Evolutionary conservation across 1,139 yeast species (phyloP).

Genomic region (Debaryomycetaceae sp.): DNA sequence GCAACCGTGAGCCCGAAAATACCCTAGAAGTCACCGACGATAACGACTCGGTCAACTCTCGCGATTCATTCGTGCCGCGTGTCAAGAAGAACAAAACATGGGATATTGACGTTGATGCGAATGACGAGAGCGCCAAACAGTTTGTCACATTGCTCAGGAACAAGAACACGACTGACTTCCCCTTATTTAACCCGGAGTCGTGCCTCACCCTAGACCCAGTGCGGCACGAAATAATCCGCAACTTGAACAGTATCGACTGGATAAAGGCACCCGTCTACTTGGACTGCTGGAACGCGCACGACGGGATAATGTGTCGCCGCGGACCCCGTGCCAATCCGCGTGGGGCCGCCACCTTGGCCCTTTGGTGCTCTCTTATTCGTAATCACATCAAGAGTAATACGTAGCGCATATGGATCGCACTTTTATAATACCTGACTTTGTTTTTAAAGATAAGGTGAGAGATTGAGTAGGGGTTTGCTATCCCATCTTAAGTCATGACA

Average conservation of each 20-base stretch:
- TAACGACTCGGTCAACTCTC: neutral
- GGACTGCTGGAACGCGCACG: conserved; percentile 63
- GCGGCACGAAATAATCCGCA: conserved; percentile 31
- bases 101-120: conserved; percentile 14
- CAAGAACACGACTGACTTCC: conserved; percentile 13
- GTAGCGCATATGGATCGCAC: conserved; percentile 1
- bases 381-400: conserved; percentile 10
- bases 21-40: no score
- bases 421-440: no score
- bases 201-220: conserved; percentile 31
- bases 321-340: conserved; percentile 45
- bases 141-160: conserved; percentile 11
- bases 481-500: no score
- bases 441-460: no score
- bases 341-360: conserved; percentile 42
- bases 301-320: conserved; percentile 58
- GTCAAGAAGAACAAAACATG: conserved; percentile 4
- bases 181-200: conserved; percentile 17
- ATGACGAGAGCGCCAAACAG: conserved; percentile 14
- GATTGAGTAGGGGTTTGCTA: no score
- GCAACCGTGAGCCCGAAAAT: conserved; percentile 2
- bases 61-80: conserved; percentile 3
- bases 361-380: conserved; percentile 40
- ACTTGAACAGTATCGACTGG: conserved; percentile 52
- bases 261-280: conserved; percentile 53